Evolutionary conservation across 2,329 filamentous ascomycete genomes (phyloP), one percentile per base, ranked within the genome.

Genomic region (Lasiodiplodia sp.): DNA sequence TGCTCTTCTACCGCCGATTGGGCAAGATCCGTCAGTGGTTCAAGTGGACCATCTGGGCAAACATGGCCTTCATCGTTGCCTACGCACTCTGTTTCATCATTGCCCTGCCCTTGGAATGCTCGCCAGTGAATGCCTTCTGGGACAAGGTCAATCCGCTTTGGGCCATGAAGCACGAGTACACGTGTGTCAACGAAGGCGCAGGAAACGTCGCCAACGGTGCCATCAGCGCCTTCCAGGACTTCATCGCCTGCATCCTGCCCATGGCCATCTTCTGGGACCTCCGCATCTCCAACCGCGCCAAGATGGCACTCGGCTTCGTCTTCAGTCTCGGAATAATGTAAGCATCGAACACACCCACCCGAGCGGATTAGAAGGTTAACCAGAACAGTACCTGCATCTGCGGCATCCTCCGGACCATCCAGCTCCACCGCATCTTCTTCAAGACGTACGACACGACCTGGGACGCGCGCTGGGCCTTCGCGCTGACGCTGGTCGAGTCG

Each of bases 211-310:
- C 79, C 10, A 79, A 78, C 28, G 79, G 79, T 18, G 76, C 76
- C 10, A 74, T 82, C 68, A 79, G 80, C 66, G 76, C 78, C 3
- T 31, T 80, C 4, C 79, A 80, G 55, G 82, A 84, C 67, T 71
- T 83, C 12, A 74, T 83, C 68, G 77, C 82, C 2, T 79, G 80
- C 58, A 71, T 75, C 2, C 71, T 85, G 31, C 83, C 83, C 0
- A 74, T 82, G 16, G 75, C 84, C 28, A 78, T 85, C 40, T 80
- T 84, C 8, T 77, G 80, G 75, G 79, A 82, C 23, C 74, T 85
- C 4, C 77, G 80, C 38, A 78, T 85, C 51, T 77, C 81, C 4
- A 72, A 68, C n/a, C 74, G 78, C 21, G 83, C 85, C 71, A 84
- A 83, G 72, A 68, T 83, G 23, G 81, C 78, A 0, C 72, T 83